Conservation (phyloP, 257 asterid genomes). For the Solanum ahanhuiri region DNA sequence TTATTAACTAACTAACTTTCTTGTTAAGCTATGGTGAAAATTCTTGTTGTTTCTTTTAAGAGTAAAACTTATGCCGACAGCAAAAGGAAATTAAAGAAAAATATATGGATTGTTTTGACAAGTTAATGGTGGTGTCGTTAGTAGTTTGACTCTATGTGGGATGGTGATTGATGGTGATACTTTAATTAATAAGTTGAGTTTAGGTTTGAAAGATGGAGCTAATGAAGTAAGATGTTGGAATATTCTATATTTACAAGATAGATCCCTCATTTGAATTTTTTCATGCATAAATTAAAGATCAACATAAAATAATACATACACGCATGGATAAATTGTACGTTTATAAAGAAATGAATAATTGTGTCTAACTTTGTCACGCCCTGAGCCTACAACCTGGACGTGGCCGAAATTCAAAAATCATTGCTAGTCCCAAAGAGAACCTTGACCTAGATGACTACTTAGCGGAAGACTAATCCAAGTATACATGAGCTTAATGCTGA, state of each 20-base stretch:
- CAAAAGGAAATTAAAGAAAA: not conserved
- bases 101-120: not conserved
- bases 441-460: not conserved
- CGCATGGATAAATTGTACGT: not conserved
- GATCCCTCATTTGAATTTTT: not conserved
- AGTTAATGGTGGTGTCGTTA: not conserved
- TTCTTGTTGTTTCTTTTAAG: not conserved
- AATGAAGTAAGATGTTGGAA: conserved; percentile 4
- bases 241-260: not conserved
- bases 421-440: not conserved
- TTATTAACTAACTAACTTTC: conserved; percentile 9
- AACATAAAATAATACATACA: not conserved
- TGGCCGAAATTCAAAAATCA: not conserved
- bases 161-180: conserved; percentile 16
- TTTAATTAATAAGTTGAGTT: conserved; percentile 1
- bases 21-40: conserved; percentile 10
- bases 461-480: no score
- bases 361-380: not conserved
- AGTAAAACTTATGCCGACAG: conserved; percentile 15
- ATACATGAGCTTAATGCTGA: not conserved
- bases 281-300: not conserved
- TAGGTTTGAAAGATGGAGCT: conserved; percentile 15
- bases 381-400: not conserved
- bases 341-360: no score
- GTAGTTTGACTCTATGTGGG: conserved; percentile 9